Conservation (phyloP, 2,329 filamentous ascomycete species). For the Neopestalotiopsis clavispora region DNA sequence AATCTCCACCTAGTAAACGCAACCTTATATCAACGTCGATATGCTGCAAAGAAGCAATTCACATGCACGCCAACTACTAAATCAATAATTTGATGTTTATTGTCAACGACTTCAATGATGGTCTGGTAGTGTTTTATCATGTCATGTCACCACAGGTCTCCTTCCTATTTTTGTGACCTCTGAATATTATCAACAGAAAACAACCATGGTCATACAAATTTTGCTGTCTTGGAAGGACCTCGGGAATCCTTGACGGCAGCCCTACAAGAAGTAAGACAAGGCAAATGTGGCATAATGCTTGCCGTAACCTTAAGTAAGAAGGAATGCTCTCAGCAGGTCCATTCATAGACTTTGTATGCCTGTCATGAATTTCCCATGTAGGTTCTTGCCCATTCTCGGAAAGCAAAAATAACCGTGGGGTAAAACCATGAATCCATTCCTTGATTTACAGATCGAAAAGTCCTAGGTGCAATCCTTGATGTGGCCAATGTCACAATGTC, state of each 20-base stretch:
- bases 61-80: background rate
- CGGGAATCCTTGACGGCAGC: background rate
- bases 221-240: too few species aligned
- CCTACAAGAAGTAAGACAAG: background rate
- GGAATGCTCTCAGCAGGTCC: background rate
- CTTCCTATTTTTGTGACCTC: too few species aligned
- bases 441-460: background rate
- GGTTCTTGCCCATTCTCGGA: background rate
- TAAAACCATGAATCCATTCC: background rate
- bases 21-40: constrained; percentile 11
- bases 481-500: too few species aligned
- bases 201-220: too few species aligned
- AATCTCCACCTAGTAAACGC: constrained; percentile 4
- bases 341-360: background rate
- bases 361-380: background rate
- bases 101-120: too few species aligned
- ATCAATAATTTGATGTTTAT: too few species aligned
- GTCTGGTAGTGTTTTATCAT: too few species aligned
- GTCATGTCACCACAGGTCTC: too few species aligned
- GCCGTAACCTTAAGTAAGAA: background rate
- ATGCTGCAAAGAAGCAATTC: background rate
- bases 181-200: too few species aligned
- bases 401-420: background rate
- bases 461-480: background rate
- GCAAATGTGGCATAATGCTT: background rate